Percentiles rank a stretch among this genome's conserved stretches.
Evolutionary conservation across 2,329 filamentous ascomycete genomes (phyloP).

Genomic region (Talaromyces sp.): DNA sequence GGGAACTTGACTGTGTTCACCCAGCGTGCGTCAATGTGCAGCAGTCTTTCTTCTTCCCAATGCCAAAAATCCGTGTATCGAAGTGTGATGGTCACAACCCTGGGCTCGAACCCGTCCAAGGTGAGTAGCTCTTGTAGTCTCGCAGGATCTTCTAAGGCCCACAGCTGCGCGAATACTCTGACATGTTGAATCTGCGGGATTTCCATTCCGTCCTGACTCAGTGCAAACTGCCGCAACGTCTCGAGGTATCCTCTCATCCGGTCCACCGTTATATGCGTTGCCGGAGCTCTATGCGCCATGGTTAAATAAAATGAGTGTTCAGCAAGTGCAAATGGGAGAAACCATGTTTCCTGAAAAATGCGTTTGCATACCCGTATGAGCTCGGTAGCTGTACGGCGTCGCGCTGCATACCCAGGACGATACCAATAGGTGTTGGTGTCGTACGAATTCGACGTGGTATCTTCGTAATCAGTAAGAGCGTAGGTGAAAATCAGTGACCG

Average conservation of each 20-base stretch:
- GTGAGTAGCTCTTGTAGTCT: slow-evolving; percentile 22
- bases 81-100: slow-evolving; percentile 40
- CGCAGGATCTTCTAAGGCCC: slow-evolving; percentile 25
- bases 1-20: slow-evolving; percentile 27
- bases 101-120: slow-evolving; percentile 27
- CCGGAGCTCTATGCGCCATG: slow-evolving; percentile 24
- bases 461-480: slow-evolving; percentile 35
- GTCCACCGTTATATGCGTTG: slow-evolving; percentile 9
- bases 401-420: slow-evolving; percentile 38
- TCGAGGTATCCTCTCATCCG: slow-evolving; percentile 15
- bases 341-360: slow-evolving; percentile 41
- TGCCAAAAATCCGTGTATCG: slow-evolving; percentile 48
- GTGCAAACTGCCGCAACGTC: slow-evolving; percentile 16
- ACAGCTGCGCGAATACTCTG: slow-evolving; percentile 43
- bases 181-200: slow-evolving; percentile 25
- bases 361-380: slow-evolving; percentile 41
- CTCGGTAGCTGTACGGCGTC: slow-evolving; percentile 29
- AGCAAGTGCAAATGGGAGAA: slow-evolving; percentile 34
- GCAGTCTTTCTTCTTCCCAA: slow-evolving; percentile 35
- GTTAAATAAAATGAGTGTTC: slow-evolving; percentile 39
- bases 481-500: slow-evolving; percentile 44
- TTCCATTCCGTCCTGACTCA: slow-evolving; percentile 7
- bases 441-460: slow-evolving; percentile 21
- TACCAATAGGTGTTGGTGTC: slow-evolving; percentile 29
- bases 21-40: slow-evolving; percentile 36